Evolutionary conservation across 805 yeast genomes (phyloP).

Genomic region (Schizosaccharomyces osmophilus): DNA sequence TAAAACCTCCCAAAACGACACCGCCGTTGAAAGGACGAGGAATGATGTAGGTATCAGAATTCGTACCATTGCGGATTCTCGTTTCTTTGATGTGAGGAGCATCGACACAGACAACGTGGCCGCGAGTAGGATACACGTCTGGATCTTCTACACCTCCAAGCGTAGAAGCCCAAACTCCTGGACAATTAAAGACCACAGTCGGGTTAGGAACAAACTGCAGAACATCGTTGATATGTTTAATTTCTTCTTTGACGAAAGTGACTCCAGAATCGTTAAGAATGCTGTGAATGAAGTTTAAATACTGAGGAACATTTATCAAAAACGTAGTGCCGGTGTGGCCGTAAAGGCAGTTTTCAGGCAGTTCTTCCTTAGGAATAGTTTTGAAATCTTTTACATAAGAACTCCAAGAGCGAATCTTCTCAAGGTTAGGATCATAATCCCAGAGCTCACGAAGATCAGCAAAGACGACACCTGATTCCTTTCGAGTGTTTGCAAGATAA

Average conservation of each 20-base stretch:
- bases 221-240: conserved; percentile 26
- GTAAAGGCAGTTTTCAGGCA: conserved; percentile 28
- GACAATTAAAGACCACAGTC: conserved; percentile 40
- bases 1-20: conserved; percentile 50
- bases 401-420: background rate
- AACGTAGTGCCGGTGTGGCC: conserved; percentile 33
- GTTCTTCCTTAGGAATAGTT: conserved; percentile 16
- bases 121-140: conserved; percentile 46
- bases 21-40: conserved; percentile 33
- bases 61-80: conserved; percentile 6
- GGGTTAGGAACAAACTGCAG: conserved; percentile 17
- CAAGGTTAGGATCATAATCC: background rate
- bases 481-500: background rate
- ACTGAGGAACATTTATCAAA: conserved; percentile 33
- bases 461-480: background rate
- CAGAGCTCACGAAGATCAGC: background rate
- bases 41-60: conserved; percentile 9
- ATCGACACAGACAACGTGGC: conserved; percentile 45
- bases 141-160: conserved; percentile 44
- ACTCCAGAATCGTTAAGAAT: conserved; percentile 26
- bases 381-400: conserved; percentile 15
- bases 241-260: conserved; percentile 18
- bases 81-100: conserved; percentile 7
- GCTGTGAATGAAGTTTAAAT: conserved; percentile 27
- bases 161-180: conserved; percentile 44